phyloP scores from a whole-genome alignment of 2,329 filamentous ascomycete species.

The Basipetospora chlamydospora region DNA sequence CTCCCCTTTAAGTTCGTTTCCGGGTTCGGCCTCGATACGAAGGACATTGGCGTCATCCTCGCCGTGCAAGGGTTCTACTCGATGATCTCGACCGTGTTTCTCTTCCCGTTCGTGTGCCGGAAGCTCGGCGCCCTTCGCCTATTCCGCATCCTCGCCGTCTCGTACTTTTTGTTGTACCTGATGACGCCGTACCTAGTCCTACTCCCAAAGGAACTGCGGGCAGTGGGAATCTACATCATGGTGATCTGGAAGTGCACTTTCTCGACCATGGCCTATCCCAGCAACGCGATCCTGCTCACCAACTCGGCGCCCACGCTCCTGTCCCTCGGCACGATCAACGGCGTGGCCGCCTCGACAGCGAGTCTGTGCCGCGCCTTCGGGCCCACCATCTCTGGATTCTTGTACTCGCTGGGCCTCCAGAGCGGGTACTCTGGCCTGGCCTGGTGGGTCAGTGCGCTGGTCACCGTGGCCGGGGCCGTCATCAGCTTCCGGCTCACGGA shows the following conservation, averaged over 20 bases:
- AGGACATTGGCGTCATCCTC: constrained; percentile 75
- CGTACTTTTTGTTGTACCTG: constrained; percentile 81
- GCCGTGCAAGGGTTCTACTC: constrained; percentile 83
- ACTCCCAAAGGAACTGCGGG: constrained; percentile 56
- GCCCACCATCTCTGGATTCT: constrained; percentile 70
- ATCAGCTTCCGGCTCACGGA: constrained; percentile 66
- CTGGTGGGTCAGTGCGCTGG: constrained; percentile 79
- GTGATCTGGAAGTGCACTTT: constrained; percentile 90
- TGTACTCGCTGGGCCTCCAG: constrained; percentile 68
- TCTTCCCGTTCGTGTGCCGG: constrained; percentile 67
- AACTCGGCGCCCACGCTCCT: constrained; percentile 75
- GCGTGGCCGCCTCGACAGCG: constrained; percentile 78
- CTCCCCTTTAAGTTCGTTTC: constrained; percentile 83
- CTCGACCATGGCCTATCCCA: constrained; percentile 80
- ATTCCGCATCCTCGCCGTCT: constrained; percentile 66
- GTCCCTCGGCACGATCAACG: constrained; percentile 84
- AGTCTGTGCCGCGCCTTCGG: constrained; percentile 80
- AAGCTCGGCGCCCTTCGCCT: constrained; percentile 65
- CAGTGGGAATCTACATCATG: constrained; percentile 60
- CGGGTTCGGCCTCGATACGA: constrained; percentile 71
- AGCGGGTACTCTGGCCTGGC: constrained; percentile 75
- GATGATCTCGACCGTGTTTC: constrained; percentile 67
- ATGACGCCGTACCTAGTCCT: constrained; percentile 79
- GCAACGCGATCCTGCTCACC: constrained; percentile 74
- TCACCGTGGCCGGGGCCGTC: constrained; percentile 61